Evolutionary conservation across 192 early-diverging fungal genomes (phyloP).

Genomic region (Cladochytrium replicatum): DNA sequence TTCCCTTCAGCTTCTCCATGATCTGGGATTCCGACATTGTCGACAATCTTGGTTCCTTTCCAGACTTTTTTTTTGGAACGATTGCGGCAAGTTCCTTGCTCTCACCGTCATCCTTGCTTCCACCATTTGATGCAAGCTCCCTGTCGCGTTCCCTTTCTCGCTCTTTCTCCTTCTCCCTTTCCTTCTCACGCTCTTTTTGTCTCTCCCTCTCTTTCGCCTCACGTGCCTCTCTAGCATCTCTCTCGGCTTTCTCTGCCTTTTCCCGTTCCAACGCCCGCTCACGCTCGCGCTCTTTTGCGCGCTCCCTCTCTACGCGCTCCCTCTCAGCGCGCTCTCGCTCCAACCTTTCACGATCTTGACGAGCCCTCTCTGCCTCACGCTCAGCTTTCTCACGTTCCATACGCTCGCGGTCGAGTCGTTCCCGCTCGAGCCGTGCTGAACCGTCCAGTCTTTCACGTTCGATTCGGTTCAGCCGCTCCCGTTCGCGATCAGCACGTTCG

Average conservation of each 20-base stretch:
- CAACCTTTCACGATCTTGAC: constrained; percentile 8
- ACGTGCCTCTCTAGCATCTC: constrained; percentile 50
- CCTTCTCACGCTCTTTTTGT: constrained; percentile 12
- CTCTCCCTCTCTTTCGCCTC: neutral
- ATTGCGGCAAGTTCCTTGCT: constrained; percentile 51
- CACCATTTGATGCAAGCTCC: constrained; percentile 2
- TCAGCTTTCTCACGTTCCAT: constrained; percentile 10
- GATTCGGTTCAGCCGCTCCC: neutral
- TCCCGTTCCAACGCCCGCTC: neutral
- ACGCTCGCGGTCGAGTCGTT: constrained; percentile 8
- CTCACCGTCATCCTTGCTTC: constrained; percentile 10
- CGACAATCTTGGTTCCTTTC: constrained; percentile 65
- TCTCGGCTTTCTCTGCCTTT: constrained; percentile 15
- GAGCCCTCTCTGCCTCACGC: too few species aligned
- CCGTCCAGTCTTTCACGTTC: constrained; percentile 4
- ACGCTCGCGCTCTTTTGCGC: neutral
- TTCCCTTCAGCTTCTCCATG: constrained; percentile 75
- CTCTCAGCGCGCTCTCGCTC: constrained; percentile 11
- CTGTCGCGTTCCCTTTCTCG: constrained; percentile 13
- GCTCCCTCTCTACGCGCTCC: constrained; percentile 7
- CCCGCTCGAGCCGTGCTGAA: too few species aligned
- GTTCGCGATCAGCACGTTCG: too few species aligned
- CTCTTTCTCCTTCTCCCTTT: constrained; percentile 10
- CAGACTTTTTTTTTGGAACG: constrained; percentile 45
- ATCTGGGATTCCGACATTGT: constrained; percentile 88